Evolutionary conservation across 1,139 yeast genomes (phyloP).

Genomic region (Kodamaea fungicola): DNA sequence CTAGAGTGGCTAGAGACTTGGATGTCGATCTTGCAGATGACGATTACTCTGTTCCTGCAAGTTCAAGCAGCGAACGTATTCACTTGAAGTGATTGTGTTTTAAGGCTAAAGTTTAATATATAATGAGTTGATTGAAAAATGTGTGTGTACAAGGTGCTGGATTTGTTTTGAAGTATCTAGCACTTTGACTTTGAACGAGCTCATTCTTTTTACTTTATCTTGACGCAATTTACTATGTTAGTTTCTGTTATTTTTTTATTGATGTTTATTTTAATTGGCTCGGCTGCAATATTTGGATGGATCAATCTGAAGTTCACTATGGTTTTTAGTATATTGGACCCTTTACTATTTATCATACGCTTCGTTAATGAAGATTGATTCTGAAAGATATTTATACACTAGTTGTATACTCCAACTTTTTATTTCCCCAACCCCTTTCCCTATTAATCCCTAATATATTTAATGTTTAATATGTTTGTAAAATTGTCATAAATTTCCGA

Average conservation of each 20-base stretch:
- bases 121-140: conserved; percentile 11
- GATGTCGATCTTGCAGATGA: conserved; percentile 36
- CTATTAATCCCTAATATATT: neutral
- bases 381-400: neutral
- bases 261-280: conserved; percentile 8
- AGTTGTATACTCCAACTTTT: conserved; percentile 5
- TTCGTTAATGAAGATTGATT: neutral
- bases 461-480: too few relatives aligned
- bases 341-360: conserved; percentile 2
- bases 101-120: neutral
- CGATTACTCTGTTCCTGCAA: conserved; percentile 13
- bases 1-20: conserved; percentile 49
- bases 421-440: conserved; percentile 7
- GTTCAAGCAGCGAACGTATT: conserved; percentile 4
- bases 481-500: too few relatives aligned
- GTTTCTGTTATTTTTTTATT: conserved; percentile 5
- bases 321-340: conserved; percentile 6
- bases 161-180: conserved; percentile 8
- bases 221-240: neutral
- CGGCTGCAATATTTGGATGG: conserved; percentile 8
- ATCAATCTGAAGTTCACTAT: conserved; percentile 3
- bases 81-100: conserved; percentile 2
- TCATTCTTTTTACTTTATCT: conserved; percentile 1
- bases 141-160: conserved; percentile 13
- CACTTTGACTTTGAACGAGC: conserved; percentile 9